phyloP scores from a whole-genome alignment of 495 filamentous ascomycete genomes.

The Rhypophila decipiens region DNA sequence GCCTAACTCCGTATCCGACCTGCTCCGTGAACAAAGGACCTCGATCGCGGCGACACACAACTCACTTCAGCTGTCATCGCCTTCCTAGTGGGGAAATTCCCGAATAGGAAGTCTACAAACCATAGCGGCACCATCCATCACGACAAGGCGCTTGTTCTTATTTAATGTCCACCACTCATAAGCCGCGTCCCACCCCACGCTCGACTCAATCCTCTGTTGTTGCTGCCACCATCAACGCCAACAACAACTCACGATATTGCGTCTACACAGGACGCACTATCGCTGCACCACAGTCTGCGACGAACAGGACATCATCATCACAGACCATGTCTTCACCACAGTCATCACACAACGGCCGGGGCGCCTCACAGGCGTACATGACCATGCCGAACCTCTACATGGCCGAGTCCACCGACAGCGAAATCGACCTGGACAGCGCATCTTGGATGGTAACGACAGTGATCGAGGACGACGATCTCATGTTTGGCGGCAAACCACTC shows the following conservation, averaged over 20 bases:
- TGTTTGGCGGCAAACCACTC: constrained; percentile 50
- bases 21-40: too few relatives aligned
- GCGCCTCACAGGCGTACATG: constrained; percentile 28
- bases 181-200: too few relatives aligned
- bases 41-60: too few relatives aligned
- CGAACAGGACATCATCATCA: background rate
- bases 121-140: too few relatives aligned
- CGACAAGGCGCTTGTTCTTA: too few relatives aligned
- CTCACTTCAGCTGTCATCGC: too few relatives aligned
- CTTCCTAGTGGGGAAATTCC: background rate
- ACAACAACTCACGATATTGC: background rate
- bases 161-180: background rate
- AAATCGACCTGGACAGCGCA: constrained; percentile 28
- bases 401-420: constrained; percentile 28
- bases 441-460: constrained; percentile 46
- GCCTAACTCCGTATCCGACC: too few relatives aligned
- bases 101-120: background rate
- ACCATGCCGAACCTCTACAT: constrained; percentile 24
- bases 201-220: background rate
- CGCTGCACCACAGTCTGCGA: background rate
- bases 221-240: background rate
- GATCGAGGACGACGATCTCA: constrained; percentile 52
- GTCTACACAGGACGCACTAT: background rate
- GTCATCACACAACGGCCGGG: constrained; percentile 14
- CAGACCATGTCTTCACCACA: constrained; percentile 21